Evolutionary conservation across 345 rosid genomes (phyloP).

Genomic region (Arabidopsis arenosa): DNA sequence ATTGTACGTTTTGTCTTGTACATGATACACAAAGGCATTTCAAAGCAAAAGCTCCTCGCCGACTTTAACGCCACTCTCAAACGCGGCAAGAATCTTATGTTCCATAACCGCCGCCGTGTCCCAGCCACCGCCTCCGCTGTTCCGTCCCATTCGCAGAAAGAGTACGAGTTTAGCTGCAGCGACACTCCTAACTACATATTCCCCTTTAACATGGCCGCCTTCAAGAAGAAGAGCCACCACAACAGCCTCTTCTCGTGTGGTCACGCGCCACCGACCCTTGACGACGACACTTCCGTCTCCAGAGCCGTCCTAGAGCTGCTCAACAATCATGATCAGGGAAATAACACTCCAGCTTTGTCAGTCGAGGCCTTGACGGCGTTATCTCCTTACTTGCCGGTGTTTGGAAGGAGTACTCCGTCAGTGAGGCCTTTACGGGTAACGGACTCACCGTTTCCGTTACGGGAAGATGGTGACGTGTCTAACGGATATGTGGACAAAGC

Average conservation of each 20-base stretch:
- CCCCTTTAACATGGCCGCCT: slow-evolving; percentile 48
- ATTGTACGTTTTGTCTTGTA: slow-evolving; percentile 64
- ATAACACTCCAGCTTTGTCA: slow-evolving; percentile 28
- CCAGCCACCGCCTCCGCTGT: slow-evolving; percentile 14
- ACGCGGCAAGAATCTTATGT: slow-evolving; percentile 83
- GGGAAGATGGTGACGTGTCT: slow-evolving; percentile 55
- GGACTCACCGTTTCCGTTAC: slow-evolving; percentile 90
- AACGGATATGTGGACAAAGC: slow-evolving; percentile 69
- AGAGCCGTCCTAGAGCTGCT: slow-evolving; percentile 65
- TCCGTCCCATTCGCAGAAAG: slow-evolving; percentile 29
- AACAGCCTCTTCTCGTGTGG: slow-evolving; percentile 63
- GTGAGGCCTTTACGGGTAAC: slow-evolving; percentile 83
- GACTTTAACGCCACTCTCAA: slow-evolving; percentile 79
- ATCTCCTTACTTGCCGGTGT: slow-evolving; percentile 74
- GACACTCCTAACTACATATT: slow-evolving; percentile 71
- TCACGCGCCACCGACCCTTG: slow-evolving; percentile 63
- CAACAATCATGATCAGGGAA: slow-evolving; percentile 39
- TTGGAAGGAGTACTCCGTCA: slow-evolving; percentile 64
- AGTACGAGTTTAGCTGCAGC: slow-evolving; percentile 97
- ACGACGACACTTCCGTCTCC: slow-evolving; percentile 59
- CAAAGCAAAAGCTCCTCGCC: slow-evolving; percentile 64
- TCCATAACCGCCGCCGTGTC: slow-evolving; percentile 55
- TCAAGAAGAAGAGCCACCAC: slow-evolving; percentile 46
- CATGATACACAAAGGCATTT: slow-evolving; percentile 73
- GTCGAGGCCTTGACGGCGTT: slow-evolving; percentile 59